Evolutionary conservation across 2,329 filamentous ascomycete species (phyloP).

Genomic region (Aspergillus pseudoterreus): DNA sequence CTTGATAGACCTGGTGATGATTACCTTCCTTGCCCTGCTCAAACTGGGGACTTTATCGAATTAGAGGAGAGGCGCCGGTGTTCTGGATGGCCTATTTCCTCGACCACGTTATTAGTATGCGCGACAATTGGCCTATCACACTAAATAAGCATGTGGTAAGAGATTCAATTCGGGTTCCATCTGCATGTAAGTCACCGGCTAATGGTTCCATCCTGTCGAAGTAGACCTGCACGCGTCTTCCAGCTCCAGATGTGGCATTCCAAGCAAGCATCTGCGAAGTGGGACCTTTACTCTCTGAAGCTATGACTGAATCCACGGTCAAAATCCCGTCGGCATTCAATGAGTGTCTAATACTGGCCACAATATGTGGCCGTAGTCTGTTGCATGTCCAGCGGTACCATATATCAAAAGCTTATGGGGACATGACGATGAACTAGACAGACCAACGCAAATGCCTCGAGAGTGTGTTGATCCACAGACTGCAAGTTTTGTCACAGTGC

Average conservation of each 20-base stretch:
- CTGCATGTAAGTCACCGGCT: not conserved
- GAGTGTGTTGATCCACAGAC: constrained; percentile 10
- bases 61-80: constrained; percentile 31
- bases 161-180: not conserved
- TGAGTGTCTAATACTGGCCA: constrained; percentile 30
- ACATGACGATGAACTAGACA: constrained; percentile 9
- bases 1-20: constrained; percentile 17
- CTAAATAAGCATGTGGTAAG: constrained; percentile 27
- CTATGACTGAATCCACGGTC: constrained; percentile 16
- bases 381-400: constrained; percentile 12
- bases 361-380: constrained; percentile 20
- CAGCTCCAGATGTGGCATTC: constrained; percentile 11
- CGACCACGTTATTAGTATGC: constrained; percentile 31
- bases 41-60: constrained; percentile 14
- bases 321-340: constrained; percentile 21
- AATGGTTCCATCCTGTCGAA: not conserved
- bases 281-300: constrained; percentile 28
- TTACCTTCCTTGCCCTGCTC: not conserved
- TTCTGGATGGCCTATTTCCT: constrained; percentile 40
- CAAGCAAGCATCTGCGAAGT: not conserved
- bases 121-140: constrained; percentile 27
- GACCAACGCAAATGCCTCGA: constrained; percentile 17
- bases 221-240: constrained; percentile 32
- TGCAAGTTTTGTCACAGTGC: constrained; percentile 12
- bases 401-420: constrained; percentile 14